Conservation (phyloP, 2,329 filamentous ascomycete genomes). For the Paracoccidioides lutzii region DNA sequence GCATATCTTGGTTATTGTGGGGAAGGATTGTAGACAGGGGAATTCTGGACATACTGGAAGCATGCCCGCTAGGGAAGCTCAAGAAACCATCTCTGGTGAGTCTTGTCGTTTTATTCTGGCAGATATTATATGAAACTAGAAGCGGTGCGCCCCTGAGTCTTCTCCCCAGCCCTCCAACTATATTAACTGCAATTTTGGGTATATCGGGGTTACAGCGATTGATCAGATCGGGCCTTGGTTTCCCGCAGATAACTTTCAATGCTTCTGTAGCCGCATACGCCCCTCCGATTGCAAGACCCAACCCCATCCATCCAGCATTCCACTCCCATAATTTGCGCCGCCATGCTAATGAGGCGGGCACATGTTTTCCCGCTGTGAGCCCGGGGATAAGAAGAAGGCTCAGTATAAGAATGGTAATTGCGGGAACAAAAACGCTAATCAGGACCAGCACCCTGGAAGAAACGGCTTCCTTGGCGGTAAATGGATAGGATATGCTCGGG, state of each 20-base stretch:
- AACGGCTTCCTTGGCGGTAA: slow-evolving; percentile 57
- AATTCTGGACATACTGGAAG: slow-evolving; percentile 42
- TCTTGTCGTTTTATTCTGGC: slow-evolving; percentile 47
- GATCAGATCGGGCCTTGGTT: slow-evolving; percentile 51
- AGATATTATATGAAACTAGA: slow-evolving; percentile 66
- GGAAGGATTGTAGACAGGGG: background rate
- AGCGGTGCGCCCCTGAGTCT: slow-evolving; percentile 45
- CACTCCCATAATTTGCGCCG: slow-evolving; percentile 81
- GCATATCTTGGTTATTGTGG: background rate
- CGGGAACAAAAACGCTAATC: slow-evolving; percentile 52
- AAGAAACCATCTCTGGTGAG: slow-evolving; percentile 66
- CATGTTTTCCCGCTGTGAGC: slow-evolving; percentile 48
- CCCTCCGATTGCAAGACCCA: slow-evolving; percentile 57
- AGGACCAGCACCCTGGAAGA: slow-evolving; percentile 52
- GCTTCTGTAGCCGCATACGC: slow-evolving; percentile 73
- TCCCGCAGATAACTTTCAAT: slow-evolving; percentile 63
- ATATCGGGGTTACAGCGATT: slow-evolving; percentile 66
- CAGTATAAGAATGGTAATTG: slow-evolving; percentile 54
- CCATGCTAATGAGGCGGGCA: slow-evolving; percentile 55
- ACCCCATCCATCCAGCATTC: slow-evolving; percentile 71
- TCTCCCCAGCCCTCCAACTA: slow-evolving; percentile 49
- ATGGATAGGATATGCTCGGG: slow-evolving; percentile 67
- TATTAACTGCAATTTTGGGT: slow-evolving; percentile 44
- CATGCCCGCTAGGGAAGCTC: slow-evolving; percentile 68
- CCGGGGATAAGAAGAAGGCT: slow-evolving; percentile 60